These are phyloP conservation scores for Talaromyces nanjingensis DNA, from an alignment of 495 filamentous ascomycete species.

Conservation along the genomic window DNA sequence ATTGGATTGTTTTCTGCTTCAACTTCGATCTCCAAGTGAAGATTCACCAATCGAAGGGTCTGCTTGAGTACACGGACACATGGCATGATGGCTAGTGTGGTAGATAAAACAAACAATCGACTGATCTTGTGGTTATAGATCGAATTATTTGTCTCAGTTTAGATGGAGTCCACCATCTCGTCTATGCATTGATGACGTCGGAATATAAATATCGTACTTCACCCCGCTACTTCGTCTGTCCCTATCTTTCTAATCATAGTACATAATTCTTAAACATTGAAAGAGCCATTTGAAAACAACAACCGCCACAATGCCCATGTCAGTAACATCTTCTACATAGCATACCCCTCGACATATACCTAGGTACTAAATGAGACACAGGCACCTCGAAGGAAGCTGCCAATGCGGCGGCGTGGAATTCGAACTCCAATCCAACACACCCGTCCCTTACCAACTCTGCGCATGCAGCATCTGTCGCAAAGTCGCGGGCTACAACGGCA, in stretches of 20 bases:
- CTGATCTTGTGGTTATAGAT: background rate
- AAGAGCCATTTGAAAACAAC: background rate
- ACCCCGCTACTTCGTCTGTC: background rate
- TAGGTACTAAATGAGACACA: constrained; percentile 13
- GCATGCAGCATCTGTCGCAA: constrained; percentile 53
- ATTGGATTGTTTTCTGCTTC: background rate
- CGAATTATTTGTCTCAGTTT: background rate
- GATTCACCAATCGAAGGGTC: background rate
- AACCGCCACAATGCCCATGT: constrained; percentile 7
- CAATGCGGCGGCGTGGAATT: constrained; percentile 49
- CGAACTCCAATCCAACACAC: constrained; percentile 42
- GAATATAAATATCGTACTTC: background rate
- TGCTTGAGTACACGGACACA: background rate
- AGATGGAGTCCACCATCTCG: background rate
- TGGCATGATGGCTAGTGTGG: background rate
- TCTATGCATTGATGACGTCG: constrained; percentile 12
- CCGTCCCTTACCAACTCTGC: constrained; percentile 50
- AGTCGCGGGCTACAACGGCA: constrained; percentile 40
- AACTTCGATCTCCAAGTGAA: background rate
- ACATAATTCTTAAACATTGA: too few species aligned
- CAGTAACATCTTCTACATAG: background rate
- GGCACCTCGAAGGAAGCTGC: constrained; percentile 47
- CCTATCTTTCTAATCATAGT: background rate
- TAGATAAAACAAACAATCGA: background rate
- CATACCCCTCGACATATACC: background rate